Conservation (phyloP, 164 flowering plant genomes). For the Magnolia sinica region DNA sequence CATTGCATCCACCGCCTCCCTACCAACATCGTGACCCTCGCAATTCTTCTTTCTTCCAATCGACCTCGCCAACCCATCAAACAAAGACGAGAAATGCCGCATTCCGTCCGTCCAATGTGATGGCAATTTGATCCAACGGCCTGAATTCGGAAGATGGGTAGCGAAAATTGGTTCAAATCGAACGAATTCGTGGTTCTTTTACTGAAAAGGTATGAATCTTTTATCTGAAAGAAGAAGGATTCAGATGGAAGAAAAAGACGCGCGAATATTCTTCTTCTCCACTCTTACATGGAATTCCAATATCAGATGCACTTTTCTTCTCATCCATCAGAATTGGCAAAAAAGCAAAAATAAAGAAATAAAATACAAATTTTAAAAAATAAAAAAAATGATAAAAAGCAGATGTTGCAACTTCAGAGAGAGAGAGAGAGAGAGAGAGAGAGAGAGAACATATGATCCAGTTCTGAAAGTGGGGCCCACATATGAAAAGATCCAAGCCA, state of each 20-base stretch:
- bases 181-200: not conserved
- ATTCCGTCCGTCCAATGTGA: not conserved
- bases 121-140: not conserved
- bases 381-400: not conserved
- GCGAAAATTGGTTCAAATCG: not conserved
- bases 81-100: slow-evolving; percentile 42
- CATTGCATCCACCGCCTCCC: slow-evolving; percentile 59
- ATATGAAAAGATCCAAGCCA: not conserved
- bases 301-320: slow-evolving; percentile 2
- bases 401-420: not conserved
- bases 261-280: not conserved
- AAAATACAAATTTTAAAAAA: no score
- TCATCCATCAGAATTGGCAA: not conserved
- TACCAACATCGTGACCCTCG: slow-evolving; percentile 28
- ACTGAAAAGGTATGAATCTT: not conserved
- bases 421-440: not conserved
- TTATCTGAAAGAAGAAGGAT: not conserved
- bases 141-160: not conserved
- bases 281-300: slow-evolving; percentile 2
- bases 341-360: no score
- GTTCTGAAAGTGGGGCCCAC: not conserved
- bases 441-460: not conserved
- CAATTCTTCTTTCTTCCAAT: slow-evolving; percentile 36
- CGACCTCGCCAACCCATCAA: slow-evolving; percentile 60
- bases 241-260: not conserved